phyloP scores from a whole-genome alignment of 1,139 yeast genomes.

The Kodamaea derodonti region DNA sequence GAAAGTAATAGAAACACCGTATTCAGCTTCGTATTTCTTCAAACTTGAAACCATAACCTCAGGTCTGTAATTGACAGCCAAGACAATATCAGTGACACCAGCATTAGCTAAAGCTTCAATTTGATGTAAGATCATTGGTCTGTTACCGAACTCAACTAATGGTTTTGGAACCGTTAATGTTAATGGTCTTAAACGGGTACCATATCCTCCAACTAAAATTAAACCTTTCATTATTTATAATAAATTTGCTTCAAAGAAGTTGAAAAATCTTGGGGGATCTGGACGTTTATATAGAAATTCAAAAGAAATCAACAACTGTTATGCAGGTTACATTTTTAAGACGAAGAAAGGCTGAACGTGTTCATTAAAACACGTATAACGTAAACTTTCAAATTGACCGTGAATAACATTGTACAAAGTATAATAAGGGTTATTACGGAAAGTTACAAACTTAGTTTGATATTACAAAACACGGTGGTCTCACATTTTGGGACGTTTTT shows the following conservation, averaged over 20 bases:
- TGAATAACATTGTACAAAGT: too few relatives aligned
- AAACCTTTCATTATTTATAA: constrained; percentile 81
- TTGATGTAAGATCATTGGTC: constrained; percentile 96
- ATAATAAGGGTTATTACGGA: too few relatives aligned
- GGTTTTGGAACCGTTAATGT: constrained; percentile 98
- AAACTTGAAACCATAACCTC: constrained; percentile 97
- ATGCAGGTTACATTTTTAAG: neutral
- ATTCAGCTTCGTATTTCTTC: constrained; percentile 89
- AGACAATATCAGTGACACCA: constrained; percentile 97
- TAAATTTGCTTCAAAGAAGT: too few relatives aligned
- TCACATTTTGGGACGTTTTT: too few relatives aligned
- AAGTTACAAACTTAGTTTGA: too few relatives aligned
- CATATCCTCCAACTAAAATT: constrained; percentile 99
- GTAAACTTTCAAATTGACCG: too few relatives aligned
- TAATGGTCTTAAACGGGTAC: constrained; percentile 99
- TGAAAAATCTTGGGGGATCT: too few relatives aligned
- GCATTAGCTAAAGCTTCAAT: constrained; percentile 97
- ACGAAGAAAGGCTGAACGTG: too few relatives aligned
- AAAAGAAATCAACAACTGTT: neutral
- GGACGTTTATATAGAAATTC: constrained; percentile 2
- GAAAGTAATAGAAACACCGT: constrained; percentile 93
- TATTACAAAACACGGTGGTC: too few relatives aligned
- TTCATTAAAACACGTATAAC: too few relatives aligned
- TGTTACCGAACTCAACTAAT: constrained; percentile 96
- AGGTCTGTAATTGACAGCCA: constrained; percentile 99